phyloP scores from a whole-genome alignment of 2,329 filamentous ascomycete genomes.

The Diplodia seriata region DNA sequence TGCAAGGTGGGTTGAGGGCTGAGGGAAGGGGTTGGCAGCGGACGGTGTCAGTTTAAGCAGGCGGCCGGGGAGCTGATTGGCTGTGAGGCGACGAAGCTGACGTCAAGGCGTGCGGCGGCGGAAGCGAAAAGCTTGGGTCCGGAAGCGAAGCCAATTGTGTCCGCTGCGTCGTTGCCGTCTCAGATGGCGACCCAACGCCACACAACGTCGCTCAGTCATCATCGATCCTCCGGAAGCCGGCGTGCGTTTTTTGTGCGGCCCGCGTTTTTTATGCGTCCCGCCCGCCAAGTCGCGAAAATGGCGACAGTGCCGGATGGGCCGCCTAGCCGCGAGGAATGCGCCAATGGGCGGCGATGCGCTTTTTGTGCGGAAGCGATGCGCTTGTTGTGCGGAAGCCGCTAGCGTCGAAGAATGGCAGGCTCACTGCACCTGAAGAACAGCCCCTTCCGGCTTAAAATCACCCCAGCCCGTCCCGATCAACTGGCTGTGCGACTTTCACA shows the following conservation, averaged over 20 bases:
- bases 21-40: background rate
- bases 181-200: background rate
- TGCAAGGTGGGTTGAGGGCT: background rate
- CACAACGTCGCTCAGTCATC: background rate
- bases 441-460: background rate
- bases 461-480: background rate
- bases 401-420: slow-evolving; percentile 15
- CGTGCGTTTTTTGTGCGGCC: slow-evolving; percentile 36
- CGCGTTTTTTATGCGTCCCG: slow-evolving; percentile 36
- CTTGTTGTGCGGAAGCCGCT: slow-evolving; percentile 29
- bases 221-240: background rate
- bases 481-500: slow-evolving; percentile 14
- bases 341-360: background rate
- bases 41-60: slow-evolving; percentile 12
- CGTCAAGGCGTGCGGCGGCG: slow-evolving; percentile 4
- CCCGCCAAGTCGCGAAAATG: slow-evolving; percentile 9
- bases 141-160: slow-evolving; percentile 6
- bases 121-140: slow-evolving; percentile 26
- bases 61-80: slow-evolving; percentile 18
- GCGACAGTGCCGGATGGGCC: slow-evolving; percentile 10
- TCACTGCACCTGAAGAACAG: slow-evolving; percentile 10
- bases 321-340: slow-evolving; percentile 29
- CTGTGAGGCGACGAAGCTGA: background rate
- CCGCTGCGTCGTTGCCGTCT: too few relatives aligned
- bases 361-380: slow-evolving; percentile 31